Percentiles rank a stretch among this genome's conserved stretches.
These are phyloP conservation scores for Boletus barrowsii DNA, from an alignment of 768 basidiomycete genomes.

Conservation along the genomic window DNA sequence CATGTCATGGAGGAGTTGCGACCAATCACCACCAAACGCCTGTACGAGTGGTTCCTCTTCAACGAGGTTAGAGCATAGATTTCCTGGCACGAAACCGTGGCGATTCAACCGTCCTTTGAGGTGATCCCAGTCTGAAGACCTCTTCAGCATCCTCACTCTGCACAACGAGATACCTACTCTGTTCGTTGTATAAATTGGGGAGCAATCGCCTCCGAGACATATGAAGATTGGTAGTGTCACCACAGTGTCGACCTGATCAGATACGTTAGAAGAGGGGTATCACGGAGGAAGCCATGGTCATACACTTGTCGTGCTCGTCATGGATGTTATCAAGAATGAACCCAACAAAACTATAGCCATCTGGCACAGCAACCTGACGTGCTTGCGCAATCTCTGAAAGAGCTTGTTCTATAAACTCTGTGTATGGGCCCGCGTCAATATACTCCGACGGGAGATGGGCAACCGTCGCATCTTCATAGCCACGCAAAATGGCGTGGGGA, in stretches of 20 bases:
- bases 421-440: not conserved
- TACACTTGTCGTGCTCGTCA: not conserved
- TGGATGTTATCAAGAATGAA: constrained; percentile 1
- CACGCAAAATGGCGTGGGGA: constrained; percentile 4
- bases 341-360: not conserved
- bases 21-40: not conserved
- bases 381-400: not conserved
- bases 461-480: not conserved
- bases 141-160: not conserved
- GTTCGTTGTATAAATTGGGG: not conserved
- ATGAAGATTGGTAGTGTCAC: not conserved
- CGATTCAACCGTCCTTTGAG: not conserved
- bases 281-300: not conserved
- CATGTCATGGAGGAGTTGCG: not conserved
- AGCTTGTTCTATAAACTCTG: not conserved
- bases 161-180: not conserved
- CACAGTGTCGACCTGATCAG: not conserved
- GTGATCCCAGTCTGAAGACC: constrained; percentile 2
- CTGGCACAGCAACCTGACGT: not conserved
- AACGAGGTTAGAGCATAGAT: not conserved
- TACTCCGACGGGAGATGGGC: not conserved
- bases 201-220: not conserved
- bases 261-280: not conserved
- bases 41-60: not conserved
- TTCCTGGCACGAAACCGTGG: not conserved